Percentiles rank a stretch among this genome's conserved stretches.
Evolutionary conservation across 2,329 filamentous ascomycete species (phyloP).

Genomic region (Nakataea oryzae): DNA sequence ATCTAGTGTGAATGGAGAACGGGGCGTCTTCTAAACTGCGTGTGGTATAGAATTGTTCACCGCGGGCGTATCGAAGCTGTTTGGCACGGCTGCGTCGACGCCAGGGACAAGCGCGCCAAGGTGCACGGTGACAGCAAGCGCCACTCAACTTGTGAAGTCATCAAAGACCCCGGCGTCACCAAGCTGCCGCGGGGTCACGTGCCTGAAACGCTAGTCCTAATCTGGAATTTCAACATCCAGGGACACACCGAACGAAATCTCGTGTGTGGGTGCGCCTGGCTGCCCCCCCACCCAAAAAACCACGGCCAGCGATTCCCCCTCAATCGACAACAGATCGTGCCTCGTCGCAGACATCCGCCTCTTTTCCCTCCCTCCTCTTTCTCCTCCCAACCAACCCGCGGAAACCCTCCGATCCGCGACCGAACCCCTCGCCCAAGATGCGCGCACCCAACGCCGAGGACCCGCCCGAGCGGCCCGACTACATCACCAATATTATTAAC

Average conservation of each 20-base stretch:
- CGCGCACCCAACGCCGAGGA: slow-evolving; percentile 54
- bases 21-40: too few relatives aligned
- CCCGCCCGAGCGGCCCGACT: slow-evolving; percentile 81
- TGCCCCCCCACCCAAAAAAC: not conserved
- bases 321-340: not conserved
- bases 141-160: slow-evolving; percentile 1
- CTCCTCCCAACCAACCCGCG: not conserved
- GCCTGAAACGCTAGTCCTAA: not conserved
- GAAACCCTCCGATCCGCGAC: not conserved
- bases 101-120: not conserved
- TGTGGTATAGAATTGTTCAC: too few relatives aligned
- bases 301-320: not conserved
- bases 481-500: slow-evolving; percentile 89
- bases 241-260: not conserved
- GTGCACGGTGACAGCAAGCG: not conserved
- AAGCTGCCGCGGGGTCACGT: slow-evolving; percentile 1
- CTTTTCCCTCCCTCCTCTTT: not conserved
- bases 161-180: not conserved
- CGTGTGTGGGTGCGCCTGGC: not conserved
- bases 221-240: not conserved
- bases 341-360: not conserved
- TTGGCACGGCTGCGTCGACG: not conserved
- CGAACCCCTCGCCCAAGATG: slow-evolving; percentile 32
- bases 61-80: too few relatives aligned
- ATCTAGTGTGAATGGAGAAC: not conserved